phyloP scores from a whole-genome alignment of 768 basidiomycete genomes.

The Macrocybe gigantea region DNA sequence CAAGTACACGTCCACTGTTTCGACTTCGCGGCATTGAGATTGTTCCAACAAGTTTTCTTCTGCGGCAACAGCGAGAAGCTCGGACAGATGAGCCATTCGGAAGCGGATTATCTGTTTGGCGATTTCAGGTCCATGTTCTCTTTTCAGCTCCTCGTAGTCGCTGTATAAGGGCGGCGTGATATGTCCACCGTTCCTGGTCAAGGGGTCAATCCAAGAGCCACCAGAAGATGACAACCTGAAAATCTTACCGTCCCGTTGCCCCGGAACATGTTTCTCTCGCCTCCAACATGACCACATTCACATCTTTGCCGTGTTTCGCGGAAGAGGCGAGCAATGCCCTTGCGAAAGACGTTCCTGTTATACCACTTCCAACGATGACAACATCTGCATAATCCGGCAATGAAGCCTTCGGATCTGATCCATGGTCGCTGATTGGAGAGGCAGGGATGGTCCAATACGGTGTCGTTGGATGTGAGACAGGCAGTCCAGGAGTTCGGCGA shows the following conservation, averaged over 20 bases:
- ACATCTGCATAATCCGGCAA: conserved; percentile 53
- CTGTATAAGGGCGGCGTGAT: conserved; percentile 54
- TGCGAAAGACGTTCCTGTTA: conserved; percentile 61
- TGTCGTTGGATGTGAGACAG: conserved; percentile 43
- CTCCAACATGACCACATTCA: conserved; percentile 69
- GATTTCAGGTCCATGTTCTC: conserved; percentile 33
- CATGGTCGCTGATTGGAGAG: conserved; percentile 36
- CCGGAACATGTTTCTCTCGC: conserved; percentile 74
- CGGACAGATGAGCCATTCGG: conserved; percentile 50
- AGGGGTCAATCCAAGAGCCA: neutral
- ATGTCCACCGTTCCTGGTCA: conserved; percentile 63
- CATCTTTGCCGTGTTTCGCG: conserved; percentile 15
- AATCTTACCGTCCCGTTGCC: conserved; percentile 61
- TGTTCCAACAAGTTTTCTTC: conserved; percentile 46
- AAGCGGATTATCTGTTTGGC: conserved; percentile 57
- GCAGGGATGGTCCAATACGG: conserved; percentile 64
- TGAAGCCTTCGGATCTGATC: conserved; percentile 12
- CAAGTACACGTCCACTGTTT: conserved; percentile 53
- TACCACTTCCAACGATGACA: conserved; percentile 73
- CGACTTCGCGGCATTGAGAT: conserved; percentile 53
- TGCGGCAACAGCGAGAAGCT: conserved; percentile 42
- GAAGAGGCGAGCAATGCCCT: conserved; percentile 42
- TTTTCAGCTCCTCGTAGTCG: conserved; percentile 46
- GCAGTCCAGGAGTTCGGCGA: conserved; percentile 46
- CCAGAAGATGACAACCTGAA: neutral